Conservation (phyloP, 805 yeast genomes). For the Starmerella apis region DNA sequence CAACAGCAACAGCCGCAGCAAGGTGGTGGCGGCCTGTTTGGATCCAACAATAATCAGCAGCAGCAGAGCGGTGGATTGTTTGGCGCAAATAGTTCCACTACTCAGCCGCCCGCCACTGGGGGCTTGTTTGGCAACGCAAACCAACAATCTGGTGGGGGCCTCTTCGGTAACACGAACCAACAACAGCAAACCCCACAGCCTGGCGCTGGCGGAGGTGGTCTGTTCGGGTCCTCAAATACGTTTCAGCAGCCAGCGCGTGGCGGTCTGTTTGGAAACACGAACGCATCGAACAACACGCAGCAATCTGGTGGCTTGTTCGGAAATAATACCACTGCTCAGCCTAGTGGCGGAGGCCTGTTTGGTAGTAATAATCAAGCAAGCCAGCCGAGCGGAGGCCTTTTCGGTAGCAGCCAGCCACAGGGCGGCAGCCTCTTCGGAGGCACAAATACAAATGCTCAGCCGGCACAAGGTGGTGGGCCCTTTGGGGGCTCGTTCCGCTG, state of each 20-base stretch:
- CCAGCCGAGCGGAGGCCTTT: not conserved
- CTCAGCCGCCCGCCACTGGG: not conserved
- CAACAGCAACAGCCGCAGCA: constrained; percentile 1
- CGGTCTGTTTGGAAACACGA: too few species aligned
- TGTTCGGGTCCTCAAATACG: not conserved
- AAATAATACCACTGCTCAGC: too few species aligned
- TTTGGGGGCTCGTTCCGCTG: constrained; percentile 1
- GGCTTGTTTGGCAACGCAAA: not conserved
- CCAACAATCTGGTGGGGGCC: not conserved
- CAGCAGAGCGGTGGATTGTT: not conserved
- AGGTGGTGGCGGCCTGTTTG: not conserved
- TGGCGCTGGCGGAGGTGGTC: not conserved
- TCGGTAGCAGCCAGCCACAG: not conserved
- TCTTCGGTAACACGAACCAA: not conserved
- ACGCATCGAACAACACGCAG: too few species aligned
- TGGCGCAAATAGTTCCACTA: not conserved
- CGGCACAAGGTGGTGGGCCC: not conserved
- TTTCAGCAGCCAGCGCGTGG: not conserved
- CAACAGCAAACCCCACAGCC: not conserved
- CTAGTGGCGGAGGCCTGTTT: too few species aligned
- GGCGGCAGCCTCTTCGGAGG: not conserved
- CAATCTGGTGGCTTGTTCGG: too few species aligned
- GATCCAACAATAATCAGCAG: not conserved
- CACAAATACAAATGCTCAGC: too few species aligned
- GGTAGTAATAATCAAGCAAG: constrained; percentile 2